phyloP scores from a whole-genome alignment of 1,139 yeast species.

The Hanseniaspora uvarum region DNA sequence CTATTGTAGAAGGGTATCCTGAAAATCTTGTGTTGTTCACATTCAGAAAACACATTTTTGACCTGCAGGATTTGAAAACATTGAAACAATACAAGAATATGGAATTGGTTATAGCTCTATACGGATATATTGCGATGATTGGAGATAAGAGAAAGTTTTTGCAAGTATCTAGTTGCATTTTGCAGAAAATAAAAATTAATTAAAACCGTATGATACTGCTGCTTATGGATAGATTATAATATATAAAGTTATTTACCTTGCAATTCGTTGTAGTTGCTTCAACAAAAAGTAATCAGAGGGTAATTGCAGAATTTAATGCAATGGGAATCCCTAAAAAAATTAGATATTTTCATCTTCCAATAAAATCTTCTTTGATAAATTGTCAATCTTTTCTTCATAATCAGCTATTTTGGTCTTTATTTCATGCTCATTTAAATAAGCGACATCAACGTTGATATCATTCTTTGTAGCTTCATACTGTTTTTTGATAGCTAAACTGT shows the following conservation, averaged over 20 bases:
- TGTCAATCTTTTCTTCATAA: constrained; percentile 15
- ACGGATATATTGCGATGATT: constrained; percentile 1
- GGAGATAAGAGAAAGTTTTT: neutral
- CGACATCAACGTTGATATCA: neutral
- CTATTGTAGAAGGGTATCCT: neutral
- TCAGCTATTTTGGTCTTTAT: neutral
- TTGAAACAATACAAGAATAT: neutral
- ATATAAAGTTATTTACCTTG: neutral
- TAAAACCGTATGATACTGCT: neutral
- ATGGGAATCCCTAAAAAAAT: neutral
- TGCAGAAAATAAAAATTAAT: neutral
- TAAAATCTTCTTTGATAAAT: constrained; percentile 9
- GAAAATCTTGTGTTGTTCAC: neutral
- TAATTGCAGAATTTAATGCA: neutral
- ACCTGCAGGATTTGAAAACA: neutral
- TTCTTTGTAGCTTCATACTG: neutral
- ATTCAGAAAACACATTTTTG: neutral
- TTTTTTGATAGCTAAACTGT: neutral
- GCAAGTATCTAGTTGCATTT: neutral
- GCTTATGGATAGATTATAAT: neutral
- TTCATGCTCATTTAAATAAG: constrained; percentile 3
- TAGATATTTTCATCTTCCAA: constrained; percentile 17
- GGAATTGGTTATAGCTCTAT: constrained; percentile 6
- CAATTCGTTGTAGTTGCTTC: neutral
- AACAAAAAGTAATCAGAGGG: neutral